phyloP scores from a whole-genome alignment of 2,329 filamentous ascomycete genomes.

The Trichoderma asperellum region DNA sequence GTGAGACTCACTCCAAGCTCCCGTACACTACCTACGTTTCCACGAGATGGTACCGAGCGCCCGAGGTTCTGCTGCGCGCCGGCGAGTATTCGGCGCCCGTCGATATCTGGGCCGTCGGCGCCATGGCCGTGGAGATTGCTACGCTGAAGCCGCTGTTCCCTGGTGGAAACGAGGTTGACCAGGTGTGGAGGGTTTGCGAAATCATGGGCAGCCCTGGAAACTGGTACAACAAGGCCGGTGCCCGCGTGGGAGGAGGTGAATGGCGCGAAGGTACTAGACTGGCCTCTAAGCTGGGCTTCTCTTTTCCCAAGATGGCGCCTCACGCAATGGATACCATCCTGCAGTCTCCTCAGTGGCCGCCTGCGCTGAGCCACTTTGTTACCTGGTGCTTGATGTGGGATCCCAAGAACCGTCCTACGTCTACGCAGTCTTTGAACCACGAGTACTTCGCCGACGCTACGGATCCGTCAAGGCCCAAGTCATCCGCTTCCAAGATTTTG shows the following conservation, averaged over 20 bases:
- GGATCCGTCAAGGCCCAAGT: slow-evolving; percentile 90
- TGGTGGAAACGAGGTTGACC: slow-evolving; percentile 96
- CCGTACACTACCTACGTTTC: slow-evolving; percentile 99
- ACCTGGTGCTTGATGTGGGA: slow-evolving; percentile 99
- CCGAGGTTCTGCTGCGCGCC: slow-evolving; percentile 89
- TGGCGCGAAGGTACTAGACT: slow-evolving; percentile 94
- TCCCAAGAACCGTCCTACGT: slow-evolving; percentile 87
- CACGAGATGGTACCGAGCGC: slow-evolving; percentile 96
- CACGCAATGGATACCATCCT: slow-evolving; percentile 95
- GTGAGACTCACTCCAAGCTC: slow-evolving; percentile 93
- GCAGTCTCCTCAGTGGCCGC: slow-evolving; percentile 87
- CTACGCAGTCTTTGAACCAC: slow-evolving; percentile 89
- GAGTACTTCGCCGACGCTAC: slow-evolving; percentile 93
- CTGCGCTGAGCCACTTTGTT: slow-evolving; percentile 86
- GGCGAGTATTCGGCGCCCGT: slow-evolving; percentile 97
- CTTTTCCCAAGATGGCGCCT: slow-evolving; percentile 98
- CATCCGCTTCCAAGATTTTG: slow-evolving; percentile 79
- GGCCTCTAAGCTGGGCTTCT: slow-evolving; percentile 95
- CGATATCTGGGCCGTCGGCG: slow-evolving; percentile 97
- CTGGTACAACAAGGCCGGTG: slow-evolving; percentile 93
- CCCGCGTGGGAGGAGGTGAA: slow-evolving; percentile 88
- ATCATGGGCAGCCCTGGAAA: slow-evolving; percentile 99
- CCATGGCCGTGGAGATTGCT: slow-evolving; percentile 97
- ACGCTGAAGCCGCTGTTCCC: slow-evolving; percentile 96
- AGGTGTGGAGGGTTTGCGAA: slow-evolving; percentile 98